Base-by-base conservation (phyloP, 495 filamentous ascomycete genomes). In the Talaromyces ruber region DNA sequence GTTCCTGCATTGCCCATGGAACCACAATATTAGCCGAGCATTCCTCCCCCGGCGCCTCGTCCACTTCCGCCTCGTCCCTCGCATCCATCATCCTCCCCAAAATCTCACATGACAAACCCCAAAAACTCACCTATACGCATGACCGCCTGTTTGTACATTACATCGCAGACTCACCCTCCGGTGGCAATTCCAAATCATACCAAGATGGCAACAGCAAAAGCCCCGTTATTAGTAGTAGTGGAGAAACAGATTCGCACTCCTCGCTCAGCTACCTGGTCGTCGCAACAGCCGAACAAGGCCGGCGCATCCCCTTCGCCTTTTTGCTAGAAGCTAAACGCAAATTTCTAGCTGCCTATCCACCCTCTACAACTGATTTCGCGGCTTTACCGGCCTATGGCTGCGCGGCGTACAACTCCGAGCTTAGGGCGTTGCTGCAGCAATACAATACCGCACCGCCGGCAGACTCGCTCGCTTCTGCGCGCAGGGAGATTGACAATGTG, bases 51-150 rank as follows among this genome's bases (percentile, higher is more conserved):
- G 79, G 81, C 24, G 84, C 88, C 39, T 88, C 93, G 43, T 84
- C 76, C 29, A 82, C 87, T 22, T 85, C 88, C 25, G 81, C 87
- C 63, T 88, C 90, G 59, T 93, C 90, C 24, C 89, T 98, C 65
- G 91, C 93, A 68, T 93, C 92, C 63, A 81, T 97, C 66, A 92
- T 98, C 77, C 91, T 98, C 63, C 94, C 94, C 60, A 97, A 97
- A 69, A 97, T 98, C 82, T 75, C 76, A 63, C 94, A 98, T 74
- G 71, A 80, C 60, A 76, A 82, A 32, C 83, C 93, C 6, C 88
- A 93, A 70, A 97, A 97, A 72, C 85, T 96, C 37, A 98, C 93
- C 64, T 97, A 93, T 80, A 95, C 90, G 26, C 91, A 96, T 73
- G 87, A 92, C 71, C 79, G 85, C 50, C 86, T 96, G 71, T 92